Base-by-base conservation (phyloP, 179 eudicot species). In the Carnegiea gigantea region DNA sequence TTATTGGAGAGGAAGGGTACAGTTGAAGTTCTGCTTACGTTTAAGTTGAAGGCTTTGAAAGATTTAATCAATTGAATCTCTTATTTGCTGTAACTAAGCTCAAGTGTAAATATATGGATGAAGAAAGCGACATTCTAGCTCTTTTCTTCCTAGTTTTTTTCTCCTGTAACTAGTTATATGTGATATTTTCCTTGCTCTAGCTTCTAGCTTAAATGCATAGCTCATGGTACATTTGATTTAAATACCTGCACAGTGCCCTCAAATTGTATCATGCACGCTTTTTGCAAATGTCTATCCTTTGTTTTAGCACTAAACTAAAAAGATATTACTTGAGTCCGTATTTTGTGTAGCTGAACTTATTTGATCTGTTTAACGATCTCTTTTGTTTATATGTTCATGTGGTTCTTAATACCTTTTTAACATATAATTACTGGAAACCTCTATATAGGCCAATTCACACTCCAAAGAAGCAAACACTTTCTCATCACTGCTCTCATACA, bases 401-500 rank as follows among this genome's bases (percentile, higher is more conserved):
- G 44, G 44, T 40, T 40, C 44, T 1, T 71, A 40, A 23, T 36
- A 28, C 7, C 38, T 75, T 86, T 83, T 82, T 85, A 82, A 86
- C 82, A 81, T 64, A 75, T 64, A 73, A 36, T 21, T 85, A 82
- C 33, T 80, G 77, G 65, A 73, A 78, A n/a, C 84, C 44, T 40
- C 44, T 40, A 70, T 90, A 86, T 86, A 96, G 99, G 96, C 84
- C 86, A 85, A 36, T 36, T 70, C 91, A n/a, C 60, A 81, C 83
- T 38, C 89, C 33, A 89, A 84, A 84, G 90, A 90, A 44, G 88
- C 88, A 40, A 90, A 85, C 49, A 78, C 92, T 70, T 70, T 79
- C 57, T 90, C 97, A 64, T 93, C 99, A 36, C 59, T 92, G 17
- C 81, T 94, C 71, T 87, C 93, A 74, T 88, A 54, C 49, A 82